These are phyloP conservation scores for Plasmodium ovale DNA, from an alignment of 169 alveolate genomes.

Conservation along the genomic window DNA sequence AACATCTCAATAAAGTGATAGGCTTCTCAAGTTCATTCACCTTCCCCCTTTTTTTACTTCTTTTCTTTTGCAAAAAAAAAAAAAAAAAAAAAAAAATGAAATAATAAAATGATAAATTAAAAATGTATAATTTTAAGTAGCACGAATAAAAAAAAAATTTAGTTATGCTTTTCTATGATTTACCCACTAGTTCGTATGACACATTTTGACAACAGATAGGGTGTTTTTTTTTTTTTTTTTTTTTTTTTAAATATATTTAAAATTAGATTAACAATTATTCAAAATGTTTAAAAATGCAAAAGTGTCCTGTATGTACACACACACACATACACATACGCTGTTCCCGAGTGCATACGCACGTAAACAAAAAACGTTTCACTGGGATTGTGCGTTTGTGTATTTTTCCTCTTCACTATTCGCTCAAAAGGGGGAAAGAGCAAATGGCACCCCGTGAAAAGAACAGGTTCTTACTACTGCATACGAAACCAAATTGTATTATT, in stretches of 20 bases:
- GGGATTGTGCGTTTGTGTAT: no score
- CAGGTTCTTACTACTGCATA: no score
- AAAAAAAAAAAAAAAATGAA: no score
- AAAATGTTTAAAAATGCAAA: not conserved
- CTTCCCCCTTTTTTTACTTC: not conserved
- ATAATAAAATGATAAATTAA: no score
- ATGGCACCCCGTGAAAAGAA: no score
- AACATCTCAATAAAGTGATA: not conserved
- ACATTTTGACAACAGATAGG: constrained; percentile 9
- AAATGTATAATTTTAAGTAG: not conserved
- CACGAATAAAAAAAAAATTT: no score
- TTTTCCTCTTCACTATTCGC: no score
- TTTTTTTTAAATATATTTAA: constrained; percentile 11
- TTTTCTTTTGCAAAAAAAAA: not conserved
- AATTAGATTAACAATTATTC: constrained; percentile 3
- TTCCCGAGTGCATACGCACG: not conserved
- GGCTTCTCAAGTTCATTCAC: not conserved
- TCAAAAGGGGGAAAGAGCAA: no score
- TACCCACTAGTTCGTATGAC: not conserved
- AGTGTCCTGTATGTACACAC: not conserved
- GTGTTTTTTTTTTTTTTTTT: not conserved
- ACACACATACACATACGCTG: no score
- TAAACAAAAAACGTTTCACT: not conserved
- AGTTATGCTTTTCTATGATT: not conserved
- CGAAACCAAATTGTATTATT: no score